Evolutionary conservation across 1,284 basidiomycete species (phyloP).

Genomic region (Ceratorhiza oryzae-sativae): DNA sequence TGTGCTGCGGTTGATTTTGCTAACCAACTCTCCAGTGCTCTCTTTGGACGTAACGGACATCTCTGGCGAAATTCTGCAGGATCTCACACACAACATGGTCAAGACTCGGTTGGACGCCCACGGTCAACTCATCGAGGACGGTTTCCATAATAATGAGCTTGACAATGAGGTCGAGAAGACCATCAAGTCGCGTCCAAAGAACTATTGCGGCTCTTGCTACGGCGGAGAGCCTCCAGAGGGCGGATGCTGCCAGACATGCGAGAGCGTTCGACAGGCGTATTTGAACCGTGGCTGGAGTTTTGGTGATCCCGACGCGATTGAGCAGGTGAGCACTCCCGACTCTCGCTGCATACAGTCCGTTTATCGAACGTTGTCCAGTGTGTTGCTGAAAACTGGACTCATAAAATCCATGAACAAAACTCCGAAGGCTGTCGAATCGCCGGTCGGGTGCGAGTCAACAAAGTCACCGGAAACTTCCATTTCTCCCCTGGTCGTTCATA

Average conservation of each 20-base stretch:
- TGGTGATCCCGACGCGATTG: slow-evolving; percentile 86
- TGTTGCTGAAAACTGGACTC: slow-evolving; percentile 92
- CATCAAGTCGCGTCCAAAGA: slow-evolving; percentile 65
- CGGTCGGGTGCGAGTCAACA: slow-evolving; percentile 94
- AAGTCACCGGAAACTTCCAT: slow-evolving; percentile 92
- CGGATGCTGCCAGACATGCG: slow-evolving; percentile 97
- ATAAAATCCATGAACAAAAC: slow-evolving; percentile 91
- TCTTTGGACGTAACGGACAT: slow-evolving; percentile 99
- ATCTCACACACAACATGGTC: slow-evolving; percentile 86
- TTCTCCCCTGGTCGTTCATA: slow-evolving; percentile 91
- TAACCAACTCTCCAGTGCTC: slow-evolving; percentile 67
- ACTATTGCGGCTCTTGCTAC: slow-evolving; percentile 96
- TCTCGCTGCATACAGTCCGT: not conserved
- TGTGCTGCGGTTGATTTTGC: not conserved
- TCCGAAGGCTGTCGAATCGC: slow-evolving; percentile 94
- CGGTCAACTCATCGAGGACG: slow-evolving; percentile 64
- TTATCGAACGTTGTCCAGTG: slow-evolving; percentile 62
- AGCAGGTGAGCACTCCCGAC: slow-evolving; percentile 68
- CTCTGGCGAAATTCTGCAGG: slow-evolving; percentile 91
- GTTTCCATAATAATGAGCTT: slow-evolving; percentile 58
- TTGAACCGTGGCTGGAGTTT: slow-evolving; percentile 96
- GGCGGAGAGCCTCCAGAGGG: slow-evolving; percentile 82
- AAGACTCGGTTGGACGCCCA: slow-evolving; percentile 78
- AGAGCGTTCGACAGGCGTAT: slow-evolving; percentile 92
- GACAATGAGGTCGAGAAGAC: slow-evolving; percentile 86